Base-by-base conservation (phyloP, 2,329 filamentous ascomycete species). In the Fusarium staphyleae region DNA sequence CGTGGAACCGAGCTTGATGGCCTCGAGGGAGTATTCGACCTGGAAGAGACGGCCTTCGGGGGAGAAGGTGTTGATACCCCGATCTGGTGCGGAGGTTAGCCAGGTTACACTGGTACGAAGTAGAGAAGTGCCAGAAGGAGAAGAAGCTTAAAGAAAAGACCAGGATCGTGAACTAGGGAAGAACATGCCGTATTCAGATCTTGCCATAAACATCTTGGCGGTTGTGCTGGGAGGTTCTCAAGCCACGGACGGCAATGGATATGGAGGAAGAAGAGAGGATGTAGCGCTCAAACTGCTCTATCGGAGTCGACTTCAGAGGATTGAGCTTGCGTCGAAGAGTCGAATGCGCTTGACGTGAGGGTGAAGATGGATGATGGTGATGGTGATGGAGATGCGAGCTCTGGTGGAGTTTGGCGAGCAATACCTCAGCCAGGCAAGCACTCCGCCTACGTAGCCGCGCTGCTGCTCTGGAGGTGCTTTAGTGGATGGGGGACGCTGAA, bases 61-160 rank as follows among this genome's bases (percentile, higher is more conserved):
- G 69, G 95, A 99, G 86, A 99, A 99, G 85, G 95, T 99, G 85
- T 97, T 98, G 86, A 98, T 97, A 72, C 93, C 93, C 78, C 93
- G 92, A 82, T 98, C 93, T 97, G 67, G 39, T 3, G 22, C 19
- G 36, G 39, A 50, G 15, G 60, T 69, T 59, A 70, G 67, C 51
- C 10, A 18, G 18, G 26, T 15, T 30, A 4, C 13, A 7, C 15
- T 19, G 15, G 18, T 16, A 19, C 26, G 32, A 11, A 22, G 9
- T 24, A 30, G 46, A 29, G 15, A n/a, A 36, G 6, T 16, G 15
- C 39, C n/a, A 14, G 13, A 26, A 5, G 3, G 10, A 14, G 22
- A 15, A 26, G 4, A 5, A 13, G 18, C 2, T 30, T 12, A 13
- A 12, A 19, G 56, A 41, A 55, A 63, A 57, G 58, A 62, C 22